Conservation (phyloP, 768 basidiomycete genomes). For the Gloeophyllum trabeum region DNA sequence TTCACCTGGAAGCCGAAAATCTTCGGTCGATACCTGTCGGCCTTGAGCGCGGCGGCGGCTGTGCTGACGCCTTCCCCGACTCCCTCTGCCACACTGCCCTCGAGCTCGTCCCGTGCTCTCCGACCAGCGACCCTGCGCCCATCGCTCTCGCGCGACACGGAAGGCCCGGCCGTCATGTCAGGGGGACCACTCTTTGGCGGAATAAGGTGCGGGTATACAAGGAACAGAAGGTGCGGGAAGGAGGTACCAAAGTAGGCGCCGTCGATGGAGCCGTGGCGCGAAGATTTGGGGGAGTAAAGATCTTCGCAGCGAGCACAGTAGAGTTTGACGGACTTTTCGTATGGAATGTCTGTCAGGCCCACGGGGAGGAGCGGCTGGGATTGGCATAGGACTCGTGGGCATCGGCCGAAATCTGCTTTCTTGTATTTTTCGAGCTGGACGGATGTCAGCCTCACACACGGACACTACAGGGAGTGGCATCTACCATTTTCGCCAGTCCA, state of each 20-base stretch:
- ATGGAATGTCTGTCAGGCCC: slow-evolving; percentile 93
- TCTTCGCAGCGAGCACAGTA: slow-evolving; percentile 99
- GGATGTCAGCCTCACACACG: not conserved
- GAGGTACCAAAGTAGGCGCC: slow-evolving; percentile 99
- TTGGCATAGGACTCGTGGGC: slow-evolving; percentile 94
- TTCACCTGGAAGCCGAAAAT: slow-evolving; percentile 97
- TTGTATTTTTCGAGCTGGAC: slow-evolving; percentile 91
- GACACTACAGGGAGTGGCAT: slow-evolving; percentile 2
- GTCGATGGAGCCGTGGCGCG: slow-evolving; percentile 93
- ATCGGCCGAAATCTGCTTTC: slow-evolving; percentile 95
- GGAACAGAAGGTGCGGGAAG: slow-evolving; percentile 93
- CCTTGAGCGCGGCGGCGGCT: slow-evolving; percentile 74
- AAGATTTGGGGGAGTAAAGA: slow-evolving; percentile 95
- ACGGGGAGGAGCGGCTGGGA: slow-evolving; percentile 92
- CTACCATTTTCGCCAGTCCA: slow-evolving; percentile 91
- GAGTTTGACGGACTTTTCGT: slow-evolving; percentile 97
- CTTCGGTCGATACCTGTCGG: slow-evolving; percentile 84
- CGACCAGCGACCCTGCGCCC: slow-evolving; percentile 15
- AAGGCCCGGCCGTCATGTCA: slow-evolving; percentile 19
- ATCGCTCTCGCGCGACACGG: slow-evolving; percentile 18
- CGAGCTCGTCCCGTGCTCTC: slow-evolving; percentile 29
- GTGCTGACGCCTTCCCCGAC: slow-evolving; percentile 67
- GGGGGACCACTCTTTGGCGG: slow-evolving; percentile 64
- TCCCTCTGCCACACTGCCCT: slow-evolving; percentile 32
- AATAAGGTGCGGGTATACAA: slow-evolving; percentile 91